phyloP scores from a whole-genome alignment of 2,329 filamentous ascomycete species.

The Ophiocordyceps sinensis region DNA sequence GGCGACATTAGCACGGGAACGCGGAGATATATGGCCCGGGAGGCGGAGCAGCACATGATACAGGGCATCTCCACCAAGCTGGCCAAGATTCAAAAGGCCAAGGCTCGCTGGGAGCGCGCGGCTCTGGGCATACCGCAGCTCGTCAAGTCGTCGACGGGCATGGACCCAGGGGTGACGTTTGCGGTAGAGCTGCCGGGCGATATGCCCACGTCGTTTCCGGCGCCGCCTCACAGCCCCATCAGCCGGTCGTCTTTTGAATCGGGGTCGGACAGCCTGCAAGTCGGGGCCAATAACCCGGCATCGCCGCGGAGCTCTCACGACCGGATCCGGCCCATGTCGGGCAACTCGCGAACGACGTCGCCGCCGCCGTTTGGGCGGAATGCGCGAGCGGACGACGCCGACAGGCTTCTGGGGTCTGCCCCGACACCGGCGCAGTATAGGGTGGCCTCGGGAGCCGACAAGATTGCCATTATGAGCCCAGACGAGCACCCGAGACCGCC shows the following conservation, averaged over 20 bases:
- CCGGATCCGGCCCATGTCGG: slow-evolving; percentile 20
- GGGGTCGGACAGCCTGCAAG: slow-evolving; percentile 32
- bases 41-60: slow-evolving; percentile 63
- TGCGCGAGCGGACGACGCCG: slow-evolving; percentile 25
- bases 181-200: slow-evolving; percentile 46
- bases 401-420: slow-evolving; percentile 40
- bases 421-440: slow-evolving; percentile 46
- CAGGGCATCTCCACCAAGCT: slow-evolving; percentile 65
- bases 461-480: slow-evolving; percentile 47
- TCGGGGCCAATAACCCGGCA: slow-evolving; percentile 19
- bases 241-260: slow-evolving; percentile 44
- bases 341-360: slow-evolving; percentile 14
- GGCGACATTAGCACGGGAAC: slow-evolving; percentile 91
- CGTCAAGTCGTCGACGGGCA: slow-evolving; percentile 24
- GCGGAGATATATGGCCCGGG: slow-evolving; percentile 62
- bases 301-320: slow-evolving; percentile 39
- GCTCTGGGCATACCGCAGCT: slow-evolving; percentile 27
- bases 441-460: slow-evolving; percentile 46
- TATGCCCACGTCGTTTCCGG: slow-evolving; percentile 24
- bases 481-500: slow-evolving; percentile 39
- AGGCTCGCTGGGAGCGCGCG: slow-evolving; percentile 46
- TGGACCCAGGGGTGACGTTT: slow-evolving; percentile 27
- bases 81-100: slow-evolving; percentile 68
- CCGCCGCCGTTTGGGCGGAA: slow-evolving; percentile 7
- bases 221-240: slow-evolving; percentile 20